Evolutionary conservation across 441 rosid genomes (phyloP), one percentile per base, ranked within the genome.

Genomic region (Syzygium malaccense): DNA sequence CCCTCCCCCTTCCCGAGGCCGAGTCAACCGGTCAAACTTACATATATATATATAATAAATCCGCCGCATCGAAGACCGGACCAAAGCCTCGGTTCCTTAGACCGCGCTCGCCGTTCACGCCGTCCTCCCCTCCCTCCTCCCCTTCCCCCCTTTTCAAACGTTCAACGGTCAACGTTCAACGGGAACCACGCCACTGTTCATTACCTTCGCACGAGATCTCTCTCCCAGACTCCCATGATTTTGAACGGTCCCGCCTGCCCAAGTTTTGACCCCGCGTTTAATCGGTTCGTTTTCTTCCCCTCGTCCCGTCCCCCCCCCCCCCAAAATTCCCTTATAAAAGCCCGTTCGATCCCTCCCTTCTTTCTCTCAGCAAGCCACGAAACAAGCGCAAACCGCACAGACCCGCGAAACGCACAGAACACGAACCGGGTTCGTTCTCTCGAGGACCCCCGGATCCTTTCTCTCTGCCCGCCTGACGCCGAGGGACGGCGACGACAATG

Each of bases 111-210:
- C 83, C n/a, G 83, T 20, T 71, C 0, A 8, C 0, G 0, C 26
- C 7, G 3, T 32, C 48, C n/a, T n/a, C n/a, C n/a, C 7, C 14
- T 18, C 78, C 30, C n/a, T 13, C 14, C 85, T 26, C 4, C 25
- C 60, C 0, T 1, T 45, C 17, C 11, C 11, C 45, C 18, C 7
- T 10, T 33, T 86, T 26, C 28, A 86, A 86, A 86, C 55, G 79
- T 87, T 87, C 85, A 87, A 87, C 85, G 64, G 88, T 87, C 88
- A 87, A 87, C 48, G 55, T 55, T 86, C 88, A 62, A 45, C 48
- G 48, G 48, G 0, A 86, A 60, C 33, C 33, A n/a, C 87, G 4
- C 12, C 37, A 41, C 53, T 86, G 33, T 18, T 33, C 23, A 45
- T 33, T 55, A 79, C 56, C 79, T 58, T 8, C 51, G 51, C 51